Conservation (phyloP, 768 basidiomycete species). For the Sistotremastrum suecicum region DNA sequence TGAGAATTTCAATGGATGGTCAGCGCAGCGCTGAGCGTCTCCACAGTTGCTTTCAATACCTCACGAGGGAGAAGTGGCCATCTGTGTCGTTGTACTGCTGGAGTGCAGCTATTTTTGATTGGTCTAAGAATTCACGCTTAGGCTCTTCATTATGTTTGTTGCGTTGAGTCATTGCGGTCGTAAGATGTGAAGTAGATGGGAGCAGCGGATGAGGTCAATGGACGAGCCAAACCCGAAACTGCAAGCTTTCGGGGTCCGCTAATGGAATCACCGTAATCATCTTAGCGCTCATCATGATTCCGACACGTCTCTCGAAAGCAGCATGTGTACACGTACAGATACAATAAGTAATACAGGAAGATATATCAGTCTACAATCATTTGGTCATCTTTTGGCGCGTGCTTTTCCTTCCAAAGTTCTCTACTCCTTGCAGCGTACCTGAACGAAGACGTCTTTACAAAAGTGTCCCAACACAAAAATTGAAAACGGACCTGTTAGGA, state of each 20-base stretch:
- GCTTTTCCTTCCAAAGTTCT: conserved; percentile 37
- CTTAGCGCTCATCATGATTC: too few relatives aligned
- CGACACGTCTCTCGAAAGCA: too few relatives aligned
- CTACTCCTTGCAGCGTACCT: conserved; percentile 57
- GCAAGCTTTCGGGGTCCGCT: too few relatives aligned
- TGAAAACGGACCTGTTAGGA: conserved; percentile 51
- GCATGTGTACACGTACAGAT: too few relatives aligned
- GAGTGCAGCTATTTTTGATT: conserved; percentile 32
- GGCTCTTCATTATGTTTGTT: too few relatives aligned
- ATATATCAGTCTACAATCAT: background rate
- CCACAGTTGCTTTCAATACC: conserved; percentile 31
- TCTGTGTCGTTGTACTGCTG: conserved; percentile 80
- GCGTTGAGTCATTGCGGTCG: conserved; percentile 33
- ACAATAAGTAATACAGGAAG: background rate
- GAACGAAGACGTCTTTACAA: too few relatives aligned
- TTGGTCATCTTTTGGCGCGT: background rate
- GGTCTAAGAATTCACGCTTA: conserved; percentile 1
- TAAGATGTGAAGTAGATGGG: background rate
- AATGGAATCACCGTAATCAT: too few relatives aligned
- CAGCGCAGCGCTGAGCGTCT: too few relatives aligned
- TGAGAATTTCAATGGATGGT: conserved; percentile 16
- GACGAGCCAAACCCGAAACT: too few relatives aligned
- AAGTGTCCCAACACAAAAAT: conserved; percentile 10
- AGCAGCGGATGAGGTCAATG: too few relatives aligned
- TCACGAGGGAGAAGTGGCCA: conserved; percentile 95